Evolutionary conservation across 1,284 basidiomycete genomes (phyloP), one percentile per base, ranked within the genome.

Genomic region (Ceratobasidium sp.): DNA sequence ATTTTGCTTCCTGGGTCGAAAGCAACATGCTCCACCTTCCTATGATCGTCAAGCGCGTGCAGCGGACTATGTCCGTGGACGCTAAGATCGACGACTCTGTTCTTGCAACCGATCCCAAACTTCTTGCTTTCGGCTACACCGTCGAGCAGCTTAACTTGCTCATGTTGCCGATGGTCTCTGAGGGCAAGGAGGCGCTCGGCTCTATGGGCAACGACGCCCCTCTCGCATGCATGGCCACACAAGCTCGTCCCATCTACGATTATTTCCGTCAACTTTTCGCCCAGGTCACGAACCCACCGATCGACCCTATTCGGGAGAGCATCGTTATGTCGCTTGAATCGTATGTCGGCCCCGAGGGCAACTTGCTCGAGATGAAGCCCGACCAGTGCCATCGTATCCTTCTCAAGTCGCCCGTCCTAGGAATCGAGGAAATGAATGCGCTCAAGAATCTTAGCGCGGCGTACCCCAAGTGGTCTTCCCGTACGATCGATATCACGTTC

Each of bases 181-280:
- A 92, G 76, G 96, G 95, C 64, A 98, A 98, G 84, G 96, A 98
- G 82, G 94, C 96, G 2, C 87, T 98, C 65, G 96, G 96, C 29
- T 98, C 96, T 17, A 98, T 98, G 96, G 96, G 96, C 76, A 98
- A 98, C 82, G 96, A 98, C 81, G 93, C 94, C 9, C 95, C 96
- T 24, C 87, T 98, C 59, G 96, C 96, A 2, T 95, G 93, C 79
- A 93, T 98, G 89, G 93, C 95, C n/a, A 92, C 89, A 6, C 92
- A 95, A 78, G 92, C 96, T 60, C 92, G 96, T 76, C 86, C 95
- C 80, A 91, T 95, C 77, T 97, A 96, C 83, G 96, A 98, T 82
- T 98, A 97, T 84, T 98, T 98, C 91, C 92, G 96, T 76, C 96
- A 98, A 84, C 90, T 98, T 53, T 98, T 98, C 82, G 96, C 96